Percentiles rank a stretch among this genome's conserved stretches.
Evolutionary conservation across 2,329 filamentous ascomycete genomes (phyloP).

Genomic region (Pochonia chlamydosporia): DNA sequence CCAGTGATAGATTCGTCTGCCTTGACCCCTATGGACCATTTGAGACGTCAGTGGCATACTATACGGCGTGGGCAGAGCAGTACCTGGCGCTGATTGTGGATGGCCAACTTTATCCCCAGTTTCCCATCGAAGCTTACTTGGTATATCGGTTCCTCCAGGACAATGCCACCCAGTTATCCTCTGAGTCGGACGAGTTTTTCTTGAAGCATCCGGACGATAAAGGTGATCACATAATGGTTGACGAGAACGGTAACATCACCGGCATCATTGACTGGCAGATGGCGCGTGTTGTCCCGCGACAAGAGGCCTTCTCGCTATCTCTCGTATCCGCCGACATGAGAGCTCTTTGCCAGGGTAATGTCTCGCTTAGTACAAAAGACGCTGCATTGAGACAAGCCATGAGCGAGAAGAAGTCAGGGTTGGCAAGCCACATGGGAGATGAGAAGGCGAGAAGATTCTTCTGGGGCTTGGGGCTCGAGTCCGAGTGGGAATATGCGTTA

Average conservation of each 20-base stretch:
- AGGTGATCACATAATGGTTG: constrained; percentile 37
- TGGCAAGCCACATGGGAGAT: constrained; percentile 7
- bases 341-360: constrained; percentile 8
- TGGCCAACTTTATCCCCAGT: constrained; percentile 24
- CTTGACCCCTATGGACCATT: constrained; percentile 16
- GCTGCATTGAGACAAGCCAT: constrained; percentile 10
- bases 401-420: constrained; percentile 1
- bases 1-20: constrained; percentile 22
- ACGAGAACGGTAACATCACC: constrained; percentile 36
- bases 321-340: constrained; percentile 13
- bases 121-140: constrained; percentile 23
- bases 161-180: constrained; percentile 2
- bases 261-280: constrained; percentile 22
- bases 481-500: constrained; percentile 11
- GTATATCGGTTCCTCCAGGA: constrained; percentile 33
- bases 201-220: constrained; percentile 42
- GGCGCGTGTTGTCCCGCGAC: constrained; percentile 14
- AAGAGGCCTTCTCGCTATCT: constrained; percentile 12
- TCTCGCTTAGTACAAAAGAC: constrained; percentile 12
- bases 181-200: constrained; percentile 24
- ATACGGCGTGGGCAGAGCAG: constrained; percentile 18
- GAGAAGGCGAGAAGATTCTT: constrained; percentile 16
- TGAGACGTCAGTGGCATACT: constrained; percentile 12
- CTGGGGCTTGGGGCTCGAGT: constrained; percentile 15
- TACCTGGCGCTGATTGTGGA: constrained; percentile 22